A percentile compares a stretch with the other conserved stretches of the same genome.
Evolutionary conservation across 1,284 basidiomycete species (phyloP).

Genomic region (Pseudozyma thailandica): DNA sequence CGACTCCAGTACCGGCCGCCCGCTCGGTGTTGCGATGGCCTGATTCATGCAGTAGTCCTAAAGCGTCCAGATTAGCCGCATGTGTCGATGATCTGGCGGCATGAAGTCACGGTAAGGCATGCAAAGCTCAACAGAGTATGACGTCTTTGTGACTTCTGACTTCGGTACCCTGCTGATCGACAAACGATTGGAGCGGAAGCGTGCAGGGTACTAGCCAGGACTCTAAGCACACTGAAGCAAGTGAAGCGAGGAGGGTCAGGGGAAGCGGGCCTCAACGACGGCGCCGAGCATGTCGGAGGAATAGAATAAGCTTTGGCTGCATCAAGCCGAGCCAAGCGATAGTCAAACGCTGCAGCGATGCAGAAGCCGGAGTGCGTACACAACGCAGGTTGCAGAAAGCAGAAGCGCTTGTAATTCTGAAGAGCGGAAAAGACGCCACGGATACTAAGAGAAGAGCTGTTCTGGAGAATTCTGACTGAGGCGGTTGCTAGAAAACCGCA

Average conservation of each 20-base stretch:
- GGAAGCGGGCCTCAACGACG: slow-evolving; percentile 2
- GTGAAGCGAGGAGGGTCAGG: not conserved
- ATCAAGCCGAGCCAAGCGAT: slow-evolving; percentile 2
- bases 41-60: not conserved
- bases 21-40: too few species aligned
- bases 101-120: slow-evolving; percentile 1
- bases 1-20: too few species aligned
- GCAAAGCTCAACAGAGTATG: slow-evolving; percentile 5
- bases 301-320: slow-evolving; percentile 24
- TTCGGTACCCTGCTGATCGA: not conserved
- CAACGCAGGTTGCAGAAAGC: slow-evolving; percentile 3
- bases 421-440: too few species aligned
- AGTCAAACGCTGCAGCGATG: slow-evolving; percentile 3
- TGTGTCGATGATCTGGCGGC: slow-evolving; percentile 5
- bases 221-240: not conserved
- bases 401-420: not conserved
- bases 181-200: not conserved
- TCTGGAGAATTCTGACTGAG: too few species aligned
- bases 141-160: slow-evolving; percentile 4
- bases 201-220: not conserved
- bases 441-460: too few species aligned
- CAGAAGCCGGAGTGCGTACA: slow-evolving; percentile 3
- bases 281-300: slow-evolving; percentile 16
- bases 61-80: slow-evolving; percentile 5
- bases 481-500: not conserved